Conservation (phyloP, 2,329 filamentous ascomycete species). For the Rasamsonia emersonii region DNA sequence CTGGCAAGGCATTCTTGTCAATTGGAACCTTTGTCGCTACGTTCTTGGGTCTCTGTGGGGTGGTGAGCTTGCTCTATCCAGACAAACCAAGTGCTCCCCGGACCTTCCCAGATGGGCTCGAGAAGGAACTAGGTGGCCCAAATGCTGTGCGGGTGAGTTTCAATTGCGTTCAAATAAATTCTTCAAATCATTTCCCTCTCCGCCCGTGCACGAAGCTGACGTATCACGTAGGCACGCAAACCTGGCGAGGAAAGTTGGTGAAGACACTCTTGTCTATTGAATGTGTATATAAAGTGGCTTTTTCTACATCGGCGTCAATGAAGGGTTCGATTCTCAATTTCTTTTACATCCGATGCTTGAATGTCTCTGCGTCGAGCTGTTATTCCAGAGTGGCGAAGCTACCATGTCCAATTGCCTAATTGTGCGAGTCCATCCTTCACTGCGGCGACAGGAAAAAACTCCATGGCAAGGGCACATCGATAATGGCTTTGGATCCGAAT, state of each 20-base stretch:
- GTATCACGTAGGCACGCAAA: constrained; percentile 27
- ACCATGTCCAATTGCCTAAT: too few relatives aligned
- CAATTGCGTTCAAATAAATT: constrained; percentile 1
- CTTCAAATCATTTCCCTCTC: not conserved
- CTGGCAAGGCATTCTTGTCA: constrained; percentile 61
- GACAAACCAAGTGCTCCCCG: constrained; percentile 61
- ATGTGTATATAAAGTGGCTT: constrained; percentile 31
- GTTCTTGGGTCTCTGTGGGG: constrained; percentile 57
- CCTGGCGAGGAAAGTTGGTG: constrained; percentile 29
- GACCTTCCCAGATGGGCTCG: constrained; percentile 60
- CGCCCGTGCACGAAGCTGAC: too few relatives aligned
- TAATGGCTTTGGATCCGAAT: too few relatives aligned
- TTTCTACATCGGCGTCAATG: constrained; percentile 24
- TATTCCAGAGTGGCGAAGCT: too few relatives aligned
- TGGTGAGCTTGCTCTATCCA: constrained; percentile 62
- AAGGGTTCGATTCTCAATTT: too few relatives aligned
- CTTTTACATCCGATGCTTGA: too few relatives aligned
- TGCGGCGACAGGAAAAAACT: too few relatives aligned
- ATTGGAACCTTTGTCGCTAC: constrained; percentile 58
- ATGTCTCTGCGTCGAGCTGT: too few relatives aligned
- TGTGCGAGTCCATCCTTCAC: too few relatives aligned
- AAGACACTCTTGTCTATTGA: constrained; percentile 17
- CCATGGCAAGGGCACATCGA: too few relatives aligned
- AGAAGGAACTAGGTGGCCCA: constrained; percentile 65
- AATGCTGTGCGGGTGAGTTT: constrained; percentile 57